phyloP scores from a whole-genome alignment of 176 grass and related monocot species.

The Tillandsia leiboldiana region DNA sequence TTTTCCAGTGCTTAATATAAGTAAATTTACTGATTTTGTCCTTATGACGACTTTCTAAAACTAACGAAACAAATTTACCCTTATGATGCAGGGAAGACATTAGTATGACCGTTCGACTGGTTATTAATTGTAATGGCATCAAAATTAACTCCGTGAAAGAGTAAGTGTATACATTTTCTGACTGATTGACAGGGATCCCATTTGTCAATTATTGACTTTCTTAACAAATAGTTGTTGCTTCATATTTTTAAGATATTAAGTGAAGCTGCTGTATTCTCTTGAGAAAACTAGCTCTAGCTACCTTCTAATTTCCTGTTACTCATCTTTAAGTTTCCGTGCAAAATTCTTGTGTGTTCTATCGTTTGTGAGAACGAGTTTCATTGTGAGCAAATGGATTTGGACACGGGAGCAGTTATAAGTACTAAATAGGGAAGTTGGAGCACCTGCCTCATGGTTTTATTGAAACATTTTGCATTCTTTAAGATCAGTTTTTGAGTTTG shows the following conservation, averaged over 20 bases:
- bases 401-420: too few relatives aligned
- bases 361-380: too few relatives aligned
- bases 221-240: neutral
- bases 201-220: neutral
- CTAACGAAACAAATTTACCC: neutral
- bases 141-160: slow-evolving; percentile 74
- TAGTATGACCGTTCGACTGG: slow-evolving; percentile 87
- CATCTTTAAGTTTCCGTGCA: too few relatives aligned
- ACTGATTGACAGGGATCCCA: neutral
- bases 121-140: slow-evolving; percentile 86
- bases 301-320: too few relatives aligned
- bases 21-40: neutral
- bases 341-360: too few relatives aligned
- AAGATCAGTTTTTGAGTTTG: too few relatives aligned
- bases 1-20: neutral
- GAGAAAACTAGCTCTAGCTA: neutral
- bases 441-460: too few relatives aligned
- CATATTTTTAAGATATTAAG: neutral
- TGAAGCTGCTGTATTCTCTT: neutral
- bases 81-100: slow-evolving; percentile 73
- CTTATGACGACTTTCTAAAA: neutral
- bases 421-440: too few relatives aligned
- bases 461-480: too few relatives aligned
- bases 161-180: slow-evolving; percentile 44
- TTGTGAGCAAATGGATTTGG: too few relatives aligned